Base-by-base conservation (phyloP, 352 stramenopile species). In the Phytophthora cactorum region DNA sequence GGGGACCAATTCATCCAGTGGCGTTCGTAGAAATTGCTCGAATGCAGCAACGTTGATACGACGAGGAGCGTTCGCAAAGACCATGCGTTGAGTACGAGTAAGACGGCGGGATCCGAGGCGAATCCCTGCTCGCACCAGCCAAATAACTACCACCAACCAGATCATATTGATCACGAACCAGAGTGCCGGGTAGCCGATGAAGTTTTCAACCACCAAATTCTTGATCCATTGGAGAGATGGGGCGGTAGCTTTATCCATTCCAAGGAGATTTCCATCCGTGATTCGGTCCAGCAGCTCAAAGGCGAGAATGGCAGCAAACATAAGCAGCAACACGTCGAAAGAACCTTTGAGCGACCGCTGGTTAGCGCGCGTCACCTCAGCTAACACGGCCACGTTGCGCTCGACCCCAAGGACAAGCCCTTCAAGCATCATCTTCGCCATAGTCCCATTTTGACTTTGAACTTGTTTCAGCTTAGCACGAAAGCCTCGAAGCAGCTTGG, bases 241-340 rank as follows among this genome's bases (percentile, higher is more conserved):
- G 5, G 84, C 54, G 0, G 64, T 63, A 14, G 72, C 78, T 53
- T 77, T 69, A 45, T 91, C 81, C 43, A 80, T 86, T 4, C 82
- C 83, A 14, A 98, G 83, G 7, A 96, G 79, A 70, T 95, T 96
- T 17, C 88, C 85, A 45, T 98, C 95, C 1, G 96, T 99, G 63
- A 99, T 84, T 59, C 96, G 89, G 77, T 99, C 96, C 11, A 99
- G 81, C 22, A 98, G 69, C 36, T 98, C 92, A 75, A 98, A 99
- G 5, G 94, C 90, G 17, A 99, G 72, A 22, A 96, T 89, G 0
- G 81, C 95, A 15, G 92, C 85, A 66, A 99, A 98, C 29, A 99
- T 74, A 25, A 97, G 59, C 59, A 98, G 77, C 34, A 98, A 52
- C 4, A 98, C 74, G 59, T 98, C 91, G 32, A 98, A 84, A 2